A percentile compares a stretch with the other conserved stretches of the same genome.
Conservation (phyloP, 805 yeast genomes). For the Starmerella potacharoeniae region DNA sequence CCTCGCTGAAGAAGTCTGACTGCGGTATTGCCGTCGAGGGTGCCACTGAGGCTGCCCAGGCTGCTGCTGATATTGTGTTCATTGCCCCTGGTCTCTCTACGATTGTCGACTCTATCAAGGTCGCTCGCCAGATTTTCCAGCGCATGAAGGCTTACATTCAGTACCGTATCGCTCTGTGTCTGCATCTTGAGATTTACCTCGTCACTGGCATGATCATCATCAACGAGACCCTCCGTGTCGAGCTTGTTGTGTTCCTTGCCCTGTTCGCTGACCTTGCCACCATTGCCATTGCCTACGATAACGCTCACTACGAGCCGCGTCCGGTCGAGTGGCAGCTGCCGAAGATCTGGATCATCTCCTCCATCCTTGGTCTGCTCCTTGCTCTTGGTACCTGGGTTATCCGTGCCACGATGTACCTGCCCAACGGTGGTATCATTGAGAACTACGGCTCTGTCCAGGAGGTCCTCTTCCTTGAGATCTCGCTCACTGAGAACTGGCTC, state of each 20-base stretch:
- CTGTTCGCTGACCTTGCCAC: conserved; percentile 96
- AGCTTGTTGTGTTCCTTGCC: conserved; percentile 90
- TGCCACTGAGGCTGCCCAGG: conserved; percentile 94
- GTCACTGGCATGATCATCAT: conserved; percentile 94
- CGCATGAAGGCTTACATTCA: conserved; percentile 97
- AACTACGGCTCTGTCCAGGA: conserved; percentile 93
- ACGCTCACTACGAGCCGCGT: conserved; percentile 85
- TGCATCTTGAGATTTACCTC: conserved; percentile 87
- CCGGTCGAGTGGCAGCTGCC: conserved; percentile 97
- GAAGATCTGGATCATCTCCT: conserved; percentile 96
- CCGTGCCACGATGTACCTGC: conserved; percentile 85
- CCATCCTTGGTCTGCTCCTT: conserved; percentile 70
- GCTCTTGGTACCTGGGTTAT: conserved; percentile 93
- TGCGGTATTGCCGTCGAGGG: conserved; percentile 98
- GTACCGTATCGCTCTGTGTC: conserved; percentile 92
- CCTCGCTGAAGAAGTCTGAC: conserved; percentile 91
- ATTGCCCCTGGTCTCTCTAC: conserved; percentile 92
- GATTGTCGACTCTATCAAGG: conserved; percentile 86
- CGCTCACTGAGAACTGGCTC: conserved; percentile 95
- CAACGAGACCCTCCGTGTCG: conserved; percentile 74
- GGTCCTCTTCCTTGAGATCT: conserved; percentile 85
- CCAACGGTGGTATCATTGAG: conserved; percentile 69
- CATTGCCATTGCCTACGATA: conserved; percentile 92
- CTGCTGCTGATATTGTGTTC: conserved; percentile 94
- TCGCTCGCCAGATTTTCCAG: conserved; percentile 96